Conservation (phyloP, 2,329 filamentous ascomycete species). For the Neodidymelliopsis sp. region DNA sequence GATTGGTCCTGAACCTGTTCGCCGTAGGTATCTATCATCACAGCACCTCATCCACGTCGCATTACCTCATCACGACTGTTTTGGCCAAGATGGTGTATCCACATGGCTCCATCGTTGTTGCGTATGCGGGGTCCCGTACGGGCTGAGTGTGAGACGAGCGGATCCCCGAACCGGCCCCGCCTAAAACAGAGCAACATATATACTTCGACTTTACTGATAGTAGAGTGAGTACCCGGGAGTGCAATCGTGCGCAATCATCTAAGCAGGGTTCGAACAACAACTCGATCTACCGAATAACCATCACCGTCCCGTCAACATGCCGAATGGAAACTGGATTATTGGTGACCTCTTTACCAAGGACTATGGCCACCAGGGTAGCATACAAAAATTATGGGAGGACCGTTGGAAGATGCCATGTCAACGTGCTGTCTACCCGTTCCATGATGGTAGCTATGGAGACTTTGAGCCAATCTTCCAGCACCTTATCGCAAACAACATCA, state of each 20-base stretch:
- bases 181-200: constrained; percentile 3
- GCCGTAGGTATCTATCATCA: not conserved
- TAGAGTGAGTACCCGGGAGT: too few relatives aligned
- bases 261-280: not conserved
- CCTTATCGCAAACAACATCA: constrained; percentile 60
- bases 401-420: constrained; percentile 46
- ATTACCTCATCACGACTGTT: constrained; percentile 9
- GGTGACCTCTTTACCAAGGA: constrained; percentile 48
- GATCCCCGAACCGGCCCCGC: constrained; percentile 33
- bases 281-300: not conserved
- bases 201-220: not conserved
- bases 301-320: constrained; percentile 24
- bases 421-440: constrained; percentile 71
- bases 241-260: too few relatives aligned
- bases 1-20: constrained; percentile 1
- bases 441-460: constrained; percentile 72
- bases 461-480: constrained; percentile 66
- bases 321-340: constrained; percentile 43
- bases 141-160: constrained; percentile 11
- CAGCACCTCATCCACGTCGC: not conserved
- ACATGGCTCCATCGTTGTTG: not conserved
- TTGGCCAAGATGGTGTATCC: constrained; percentile 2
- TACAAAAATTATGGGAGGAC: constrained; percentile 43
- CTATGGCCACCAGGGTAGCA: constrained; percentile 45
- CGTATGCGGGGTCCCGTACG: constrained; percentile 31